phyloP scores from a whole-genome alignment of 2,329 filamentous ascomycete species.

The Aspergillus sergii region DNA sequence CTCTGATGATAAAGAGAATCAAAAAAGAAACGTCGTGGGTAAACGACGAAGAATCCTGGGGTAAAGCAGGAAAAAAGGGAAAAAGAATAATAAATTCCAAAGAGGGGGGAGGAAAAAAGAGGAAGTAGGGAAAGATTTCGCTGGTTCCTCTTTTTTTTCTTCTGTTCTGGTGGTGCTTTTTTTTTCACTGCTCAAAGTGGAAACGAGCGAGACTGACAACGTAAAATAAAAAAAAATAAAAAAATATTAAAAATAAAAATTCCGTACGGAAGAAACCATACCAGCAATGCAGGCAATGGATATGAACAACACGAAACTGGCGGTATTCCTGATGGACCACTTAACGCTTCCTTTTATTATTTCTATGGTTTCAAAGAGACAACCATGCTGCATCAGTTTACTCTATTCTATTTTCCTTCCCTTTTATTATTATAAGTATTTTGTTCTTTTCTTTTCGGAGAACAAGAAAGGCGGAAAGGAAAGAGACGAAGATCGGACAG shows the following conservation, averaged over 20 bases:
- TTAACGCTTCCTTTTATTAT: not conserved
- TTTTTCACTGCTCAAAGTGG: not conserved
- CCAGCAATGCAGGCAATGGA: not conserved
- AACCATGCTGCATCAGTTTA: not conserved
- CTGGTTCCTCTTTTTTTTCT: constrained; percentile 7
- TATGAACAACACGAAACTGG: not conserved
- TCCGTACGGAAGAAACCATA: not conserved
- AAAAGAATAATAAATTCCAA: constrained; percentile 13
- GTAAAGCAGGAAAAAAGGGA: constrained; percentile 20
- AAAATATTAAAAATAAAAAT: not conserved
- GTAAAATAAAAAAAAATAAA: not conserved
- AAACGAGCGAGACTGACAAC: not conserved
- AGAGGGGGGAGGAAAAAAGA: constrained; percentile 17
- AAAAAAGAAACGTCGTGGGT: constrained; percentile 22
- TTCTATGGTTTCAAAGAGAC: not conserved
- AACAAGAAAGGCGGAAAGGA: no score
- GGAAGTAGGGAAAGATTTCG: constrained; percentile 8
- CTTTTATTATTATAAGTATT: not conserved
- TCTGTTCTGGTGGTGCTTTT: not conserved
- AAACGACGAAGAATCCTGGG: constrained; percentile 23
- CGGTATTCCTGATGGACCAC: not conserved
- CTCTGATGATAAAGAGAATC: constrained; percentile 3
- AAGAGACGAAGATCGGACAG: no score
- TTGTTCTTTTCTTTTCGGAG: no score
- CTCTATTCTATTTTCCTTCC: not conserved